Evolutionary conservation across 2,329 filamentous ascomycete genomes (phyloP).

Genomic region (Epichloe gansuensis): DNA sequence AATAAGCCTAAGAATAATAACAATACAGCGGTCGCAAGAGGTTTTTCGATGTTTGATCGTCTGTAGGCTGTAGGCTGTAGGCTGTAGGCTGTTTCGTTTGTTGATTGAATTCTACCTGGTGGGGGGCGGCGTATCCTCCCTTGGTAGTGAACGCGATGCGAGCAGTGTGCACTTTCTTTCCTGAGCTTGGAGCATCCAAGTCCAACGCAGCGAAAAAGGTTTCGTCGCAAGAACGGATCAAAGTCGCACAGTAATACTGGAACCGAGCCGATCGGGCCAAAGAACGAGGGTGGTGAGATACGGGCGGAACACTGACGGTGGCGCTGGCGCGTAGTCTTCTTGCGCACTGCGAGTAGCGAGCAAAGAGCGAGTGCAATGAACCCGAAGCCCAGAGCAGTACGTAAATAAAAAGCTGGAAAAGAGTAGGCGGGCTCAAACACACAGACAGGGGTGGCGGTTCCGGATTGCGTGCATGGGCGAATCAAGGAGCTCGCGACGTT

Average conservation of each 20-base stretch:
- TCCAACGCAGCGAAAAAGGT: neutral
- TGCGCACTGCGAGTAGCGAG: neutral
- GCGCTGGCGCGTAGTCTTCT: neutral
- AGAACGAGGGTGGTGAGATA: neutral
- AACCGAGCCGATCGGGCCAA: neutral
- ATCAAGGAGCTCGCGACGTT: slow-evolving; percentile 4
- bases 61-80: too few species aligned
- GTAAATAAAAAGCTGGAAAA: neutral
- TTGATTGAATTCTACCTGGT: too few species aligned
- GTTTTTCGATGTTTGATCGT: too few species aligned
- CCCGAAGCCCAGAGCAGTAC: neutral
- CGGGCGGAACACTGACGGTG: neutral
- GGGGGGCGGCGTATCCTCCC: too few species aligned
- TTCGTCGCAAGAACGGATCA: neutral
- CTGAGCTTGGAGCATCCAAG: neutral
- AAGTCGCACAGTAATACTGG: neutral
- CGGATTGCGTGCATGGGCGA: slow-evolving; percentile 2
- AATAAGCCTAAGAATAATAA: neutral
- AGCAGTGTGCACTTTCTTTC: neutral
- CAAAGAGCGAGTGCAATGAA: neutral
- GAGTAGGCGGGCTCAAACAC: slow-evolving; percentile 2
- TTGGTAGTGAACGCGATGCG: neutral
- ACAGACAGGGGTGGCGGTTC: slow-evolving; percentile 6
- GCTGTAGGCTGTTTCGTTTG: too few species aligned
- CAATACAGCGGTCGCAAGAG: neutral